A percentile compares a stretch with the other conserved stretches of the same genome.
These are phyloP conservation scores for Rhizoclosmatium globosum DNA, from an alignment of 192 early-diverging fungal genomes.

Conservation along the genomic window DNA sequence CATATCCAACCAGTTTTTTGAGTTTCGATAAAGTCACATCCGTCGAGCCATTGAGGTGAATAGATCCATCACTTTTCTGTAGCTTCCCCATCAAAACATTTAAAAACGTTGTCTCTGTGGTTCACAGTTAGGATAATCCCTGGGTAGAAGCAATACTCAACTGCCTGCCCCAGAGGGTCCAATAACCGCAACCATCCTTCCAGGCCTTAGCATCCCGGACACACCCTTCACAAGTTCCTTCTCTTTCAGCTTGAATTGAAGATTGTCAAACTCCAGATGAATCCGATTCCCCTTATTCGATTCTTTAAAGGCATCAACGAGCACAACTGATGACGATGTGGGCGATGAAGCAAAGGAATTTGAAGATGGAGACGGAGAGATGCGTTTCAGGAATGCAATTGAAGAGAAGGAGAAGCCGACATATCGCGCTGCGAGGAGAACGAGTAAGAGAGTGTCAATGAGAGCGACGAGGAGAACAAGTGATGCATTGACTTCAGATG, in stretches of 20 bases:
- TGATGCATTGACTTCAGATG: conserved; percentile 11
- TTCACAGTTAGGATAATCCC: neutral
- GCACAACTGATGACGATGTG: neutral
- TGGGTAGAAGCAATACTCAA: conserved; percentile 9
- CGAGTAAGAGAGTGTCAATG: conserved; percentile 19
- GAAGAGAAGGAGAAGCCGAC: neutral
- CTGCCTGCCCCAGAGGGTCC: conserved; percentile 89
- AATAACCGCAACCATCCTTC: conserved; percentile 84
- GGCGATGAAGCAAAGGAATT: neutral
- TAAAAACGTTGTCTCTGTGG: conserved; percentile 53
- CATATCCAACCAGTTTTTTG: conserved; percentile 54
- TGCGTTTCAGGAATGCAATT: no score
- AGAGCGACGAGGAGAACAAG: conserved; percentile 8
- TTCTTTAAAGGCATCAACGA: conserved; percentile 5
- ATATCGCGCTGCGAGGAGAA: neutral
- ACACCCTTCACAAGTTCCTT: conserved; percentile 71
- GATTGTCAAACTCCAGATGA: conserved; percentile 42
- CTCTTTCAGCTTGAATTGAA: conserved; percentile 43
- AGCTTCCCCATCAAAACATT: conserved; percentile 49
- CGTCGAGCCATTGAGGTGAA: conserved; percentile 39
- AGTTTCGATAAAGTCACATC: conserved; percentile 28
- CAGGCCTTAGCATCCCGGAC: conserved; percentile 72
- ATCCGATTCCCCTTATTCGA: conserved; percentile 16
- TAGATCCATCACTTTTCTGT: conserved; percentile 31
- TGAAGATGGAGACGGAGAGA: neutral